A percentile compares a stretch with the other conserved stretches of the same genome.
Evolutionary conservation across 192 early-diverging fungal species (phyloP).

Genomic region (Diversispora epigaea): DNA sequence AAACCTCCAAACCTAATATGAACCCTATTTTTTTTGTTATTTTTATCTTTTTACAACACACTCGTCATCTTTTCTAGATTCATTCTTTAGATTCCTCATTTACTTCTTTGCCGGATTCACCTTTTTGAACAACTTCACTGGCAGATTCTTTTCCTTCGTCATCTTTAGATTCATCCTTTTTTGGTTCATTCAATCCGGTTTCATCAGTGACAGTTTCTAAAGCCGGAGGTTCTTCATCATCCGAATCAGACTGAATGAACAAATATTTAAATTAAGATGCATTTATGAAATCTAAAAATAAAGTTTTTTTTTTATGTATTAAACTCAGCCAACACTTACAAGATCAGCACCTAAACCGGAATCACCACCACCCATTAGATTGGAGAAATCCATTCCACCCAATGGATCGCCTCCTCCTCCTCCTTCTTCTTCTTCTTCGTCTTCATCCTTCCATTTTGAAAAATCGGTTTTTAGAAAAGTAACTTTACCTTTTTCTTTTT

Average conservation of each 20-base stretch:
- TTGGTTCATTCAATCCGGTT: background rate
- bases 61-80: too few relatives aligned
- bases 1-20: too few relatives aligned
- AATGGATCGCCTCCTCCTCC: slow-evolving; percentile 40
- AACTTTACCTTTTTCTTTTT: slow-evolving; percentile 61
- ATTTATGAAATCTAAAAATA: background rate
- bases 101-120: background rate
- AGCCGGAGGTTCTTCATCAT: slow-evolving; percentile 7
- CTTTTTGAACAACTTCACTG: too few relatives aligned
- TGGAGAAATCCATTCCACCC: slow-evolving; percentile 68
- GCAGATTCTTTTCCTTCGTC: too few relatives aligned
- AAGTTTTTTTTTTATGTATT: too few relatives aligned
- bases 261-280: background rate
- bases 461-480: slow-evolving; percentile 92
- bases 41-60: too few relatives aligned
- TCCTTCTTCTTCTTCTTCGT: slow-evolving; percentile 83
- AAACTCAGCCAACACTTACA: slow-evolving; percentile 20
- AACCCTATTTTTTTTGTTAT: too few relatives aligned
- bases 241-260: background rate
- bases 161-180: background rate
- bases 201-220: slow-evolving; percentile 9
- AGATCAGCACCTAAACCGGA: slow-evolving; percentile 47
- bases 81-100: background rate
- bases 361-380: slow-evolving; percentile 57
- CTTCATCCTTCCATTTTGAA: slow-evolving; percentile 86